phyloP scores from a whole-genome alignment of 768 basidiomycete species.

The Termitomyces sp. region DNA sequence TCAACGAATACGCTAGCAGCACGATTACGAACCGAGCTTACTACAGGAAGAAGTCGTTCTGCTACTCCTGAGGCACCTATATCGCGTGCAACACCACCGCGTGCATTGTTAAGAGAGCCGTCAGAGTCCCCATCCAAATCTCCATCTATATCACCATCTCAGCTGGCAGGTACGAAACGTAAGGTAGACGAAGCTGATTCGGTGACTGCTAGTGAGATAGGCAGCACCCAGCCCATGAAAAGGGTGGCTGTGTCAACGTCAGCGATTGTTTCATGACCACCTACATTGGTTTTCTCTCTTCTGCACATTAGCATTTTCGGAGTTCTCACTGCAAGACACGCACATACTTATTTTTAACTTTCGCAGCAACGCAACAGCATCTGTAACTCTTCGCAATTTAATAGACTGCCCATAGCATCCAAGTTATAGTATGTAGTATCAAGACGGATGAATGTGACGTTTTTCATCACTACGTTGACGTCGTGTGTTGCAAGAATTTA shows the following conservation, averaged over 20 bases:
- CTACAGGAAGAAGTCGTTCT: slow-evolving; percentile 64
- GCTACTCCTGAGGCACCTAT: slow-evolving; percentile 61
- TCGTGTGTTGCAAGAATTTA: background rate
- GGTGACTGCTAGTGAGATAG: slow-evolving; percentile 30
- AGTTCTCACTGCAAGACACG: slow-evolving; percentile 4
- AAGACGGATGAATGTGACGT: background rate
- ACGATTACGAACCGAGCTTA: slow-evolving; percentile 57
- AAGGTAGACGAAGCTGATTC: slow-evolving; percentile 57
- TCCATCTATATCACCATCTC: slow-evolving; percentile 43
- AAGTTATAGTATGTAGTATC: background rate
- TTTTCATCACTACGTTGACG: background rate
- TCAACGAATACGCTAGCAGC: slow-evolving; percentile 63
- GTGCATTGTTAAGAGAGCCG: slow-evolving; percentile 22
- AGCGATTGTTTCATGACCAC: slow-evolving; percentile 11
- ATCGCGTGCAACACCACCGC: slow-evolving; percentile 33
- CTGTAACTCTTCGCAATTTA: slow-evolving; percentile 18
- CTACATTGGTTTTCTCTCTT: background rate
- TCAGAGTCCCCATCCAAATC: slow-evolving; percentile 27
- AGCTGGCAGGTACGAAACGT: slow-evolving; percentile 61
- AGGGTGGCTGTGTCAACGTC: slow-evolving; percentile 47
- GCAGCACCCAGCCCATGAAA: slow-evolving; percentile 61
- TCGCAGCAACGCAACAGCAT: slow-evolving; percentile 14
- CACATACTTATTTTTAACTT: slow-evolving; percentile 13
- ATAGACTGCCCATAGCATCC: slow-evolving; percentile 15
- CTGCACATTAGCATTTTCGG: slow-evolving; percentile 4